phyloP scores from a whole-genome alignment of 306 rosid genomes.

The Dalbergia cultrata region DNA sequence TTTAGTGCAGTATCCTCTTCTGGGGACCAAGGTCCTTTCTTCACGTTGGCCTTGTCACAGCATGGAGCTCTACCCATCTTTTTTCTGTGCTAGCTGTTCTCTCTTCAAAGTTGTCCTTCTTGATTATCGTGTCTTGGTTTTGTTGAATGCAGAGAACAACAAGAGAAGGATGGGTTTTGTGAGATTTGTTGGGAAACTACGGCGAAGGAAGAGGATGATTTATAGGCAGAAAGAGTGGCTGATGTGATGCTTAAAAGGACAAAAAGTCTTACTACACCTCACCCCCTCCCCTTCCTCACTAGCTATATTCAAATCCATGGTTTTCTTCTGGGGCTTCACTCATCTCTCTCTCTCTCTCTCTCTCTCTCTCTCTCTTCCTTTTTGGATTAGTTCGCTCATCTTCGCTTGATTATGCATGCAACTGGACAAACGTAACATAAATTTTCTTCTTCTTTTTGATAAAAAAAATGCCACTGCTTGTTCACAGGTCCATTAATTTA shows the following conservation, averaged over 20 bases:
- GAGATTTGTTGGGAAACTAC: slow-evolving; percentile 59
- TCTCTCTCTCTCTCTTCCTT: slow-evolving; percentile 55
- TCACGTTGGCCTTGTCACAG: slow-evolving; percentile 95
- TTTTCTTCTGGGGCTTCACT: slow-evolving; percentile 60
- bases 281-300: slow-evolving; percentile 50
- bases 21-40: slow-evolving; percentile 99
- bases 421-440: slow-evolving; percentile 65
- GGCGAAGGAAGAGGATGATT: slow-evolving; percentile 62
- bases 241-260: slow-evolving; percentile 73
- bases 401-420: slow-evolving; percentile 67
- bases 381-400: slow-evolving; percentile 83
- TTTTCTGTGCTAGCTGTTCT: background rate
- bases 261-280: slow-evolving; percentile 67
- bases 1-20: slow-evolving; percentile 93
- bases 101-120: slow-evolving; percentile 3
- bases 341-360: slow-evolving; percentile 36
- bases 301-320: slow-evolving; percentile 45
- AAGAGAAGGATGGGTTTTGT: slow-evolving; percentile 41
- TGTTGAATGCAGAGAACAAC: slow-evolving; percentile 16
- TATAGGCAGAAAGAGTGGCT: slow-evolving; percentile 75
- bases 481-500: slow-evolving; percentile 52
- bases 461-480: slow-evolving; percentile 56
- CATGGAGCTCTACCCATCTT: slow-evolving; percentile 99
- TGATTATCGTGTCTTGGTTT: background rate
- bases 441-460: slow-evolving; percentile 54